Conservation (phyloP, 2,329 filamentous ascomycete species). For the Botrytis fabae region DNA sequence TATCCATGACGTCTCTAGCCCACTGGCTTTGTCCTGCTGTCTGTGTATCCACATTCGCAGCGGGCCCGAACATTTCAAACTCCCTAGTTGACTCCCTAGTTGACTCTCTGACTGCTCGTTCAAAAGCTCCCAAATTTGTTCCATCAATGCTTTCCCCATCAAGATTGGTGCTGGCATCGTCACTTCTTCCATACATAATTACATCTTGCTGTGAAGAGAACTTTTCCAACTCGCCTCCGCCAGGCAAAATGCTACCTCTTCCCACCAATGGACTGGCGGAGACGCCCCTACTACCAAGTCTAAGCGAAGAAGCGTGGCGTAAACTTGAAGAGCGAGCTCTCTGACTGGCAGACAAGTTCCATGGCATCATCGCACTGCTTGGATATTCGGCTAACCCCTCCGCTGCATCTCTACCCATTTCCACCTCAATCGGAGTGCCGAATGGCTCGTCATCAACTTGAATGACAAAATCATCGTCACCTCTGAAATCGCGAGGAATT, state of each 20-base stretch:
- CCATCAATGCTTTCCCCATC: neutral
- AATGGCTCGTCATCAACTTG: slow-evolving; percentile 43
- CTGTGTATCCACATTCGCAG: slow-evolving; percentile 49
- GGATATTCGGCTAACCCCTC: slow-evolving; percentile 67
- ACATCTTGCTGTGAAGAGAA: slow-evolving; percentile 28
- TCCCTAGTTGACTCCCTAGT: slow-evolving; percentile 29
- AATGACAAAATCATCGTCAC: slow-evolving; percentile 42
- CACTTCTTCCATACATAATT: slow-evolving; percentile 5
- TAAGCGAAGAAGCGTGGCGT: slow-evolving; percentile 26
- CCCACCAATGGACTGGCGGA: slow-evolving; percentile 63
- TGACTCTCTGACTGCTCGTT: slow-evolving; percentile 20
- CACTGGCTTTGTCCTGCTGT: slow-evolving; percentile 49
- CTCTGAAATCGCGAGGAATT: slow-evolving; percentile 24
- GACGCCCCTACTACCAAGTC: slow-evolving; percentile 48
- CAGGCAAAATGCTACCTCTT: slow-evolving; percentile 41
- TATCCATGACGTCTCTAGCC: slow-evolving; percentile 54
- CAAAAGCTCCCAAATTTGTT: neutral
- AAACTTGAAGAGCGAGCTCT: slow-evolving; percentile 42
- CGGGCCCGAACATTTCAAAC: slow-evolving; percentile 46
- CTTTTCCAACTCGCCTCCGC: slow-evolving; percentile 31
- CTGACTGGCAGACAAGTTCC: slow-evolving; percentile 61
- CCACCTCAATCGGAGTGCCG: slow-evolving; percentile 50
- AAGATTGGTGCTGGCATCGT: slow-evolving; percentile 1
- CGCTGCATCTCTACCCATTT: slow-evolving; percentile 69
- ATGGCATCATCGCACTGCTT: slow-evolving; percentile 62